A percentile compares a stretch with the other conserved stretches of the same genome.
These are phyloP conservation scores for Platanus orientalis DNA, from an alignment of 164 flowering plant genomes.

Conservation along the genomic window DNA sequence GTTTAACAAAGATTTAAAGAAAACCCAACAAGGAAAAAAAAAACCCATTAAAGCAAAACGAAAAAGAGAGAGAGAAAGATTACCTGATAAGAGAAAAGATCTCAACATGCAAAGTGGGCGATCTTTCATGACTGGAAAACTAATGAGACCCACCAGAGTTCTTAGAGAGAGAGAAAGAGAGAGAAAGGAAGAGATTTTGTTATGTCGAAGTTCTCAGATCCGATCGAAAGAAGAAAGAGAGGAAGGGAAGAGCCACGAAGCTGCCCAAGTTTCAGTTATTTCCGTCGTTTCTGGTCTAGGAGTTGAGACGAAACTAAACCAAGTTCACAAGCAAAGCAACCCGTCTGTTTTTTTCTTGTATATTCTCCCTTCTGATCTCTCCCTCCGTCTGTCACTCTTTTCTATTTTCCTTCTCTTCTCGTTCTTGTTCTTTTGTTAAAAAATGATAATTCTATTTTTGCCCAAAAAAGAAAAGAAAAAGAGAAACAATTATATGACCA, in stretches of 20 bases:
- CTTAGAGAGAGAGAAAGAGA: constrained; percentile 1
- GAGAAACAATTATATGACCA: background rate
- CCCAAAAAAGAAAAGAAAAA: background rate
- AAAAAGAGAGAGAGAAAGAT: constrained; percentile 1
- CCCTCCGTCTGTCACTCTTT: background rate
- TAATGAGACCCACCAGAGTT: constrained; percentile 6
- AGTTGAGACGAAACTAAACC: constrained; percentile 6
- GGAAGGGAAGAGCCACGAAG: background rate
- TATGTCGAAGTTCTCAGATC: constrained; percentile 31
- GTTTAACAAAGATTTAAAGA: background rate
- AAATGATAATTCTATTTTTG: too few species aligned
- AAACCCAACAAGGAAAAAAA: background rate
- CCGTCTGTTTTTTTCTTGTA: background rate
- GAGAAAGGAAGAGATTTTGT: background rate
- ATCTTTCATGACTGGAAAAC: constrained; percentile 21
- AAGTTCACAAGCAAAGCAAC: constrained; percentile 31
- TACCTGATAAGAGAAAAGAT: constrained; percentile 24
- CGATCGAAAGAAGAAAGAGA: constrained; percentile 40
- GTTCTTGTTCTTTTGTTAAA: background rate
- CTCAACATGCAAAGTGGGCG: constrained; percentile 18
- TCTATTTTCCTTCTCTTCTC: background rate
- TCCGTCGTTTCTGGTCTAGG: constrained; percentile 19
- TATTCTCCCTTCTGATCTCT: background rate
- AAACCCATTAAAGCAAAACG: too few species aligned
- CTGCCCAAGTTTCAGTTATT: constrained; percentile 5